These are phyloP conservation scores for Linum tenue DNA, from an alignment of 345 rosid species.

Conservation along the genomic window DNA sequence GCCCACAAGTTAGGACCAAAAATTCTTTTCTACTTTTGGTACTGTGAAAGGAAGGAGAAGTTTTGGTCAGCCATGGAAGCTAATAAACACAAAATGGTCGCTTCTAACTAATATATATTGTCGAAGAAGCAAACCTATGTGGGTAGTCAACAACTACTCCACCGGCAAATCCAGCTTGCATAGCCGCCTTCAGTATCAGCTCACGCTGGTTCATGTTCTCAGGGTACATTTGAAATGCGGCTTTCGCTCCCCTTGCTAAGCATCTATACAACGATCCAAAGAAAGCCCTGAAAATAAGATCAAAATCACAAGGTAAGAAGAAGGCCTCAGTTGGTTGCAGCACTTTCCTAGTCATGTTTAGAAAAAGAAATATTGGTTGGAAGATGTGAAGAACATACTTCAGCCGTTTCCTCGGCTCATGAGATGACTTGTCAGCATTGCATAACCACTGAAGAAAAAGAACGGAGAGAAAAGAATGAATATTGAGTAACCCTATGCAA, in stretches of 20 bases:
- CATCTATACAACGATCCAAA: conserved; percentile 75
- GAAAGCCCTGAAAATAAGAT: conserved; percentile 48
- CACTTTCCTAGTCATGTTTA: background rate
- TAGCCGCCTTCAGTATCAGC: conserved; percentile 68
- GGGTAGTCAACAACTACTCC: conserved; percentile 91
- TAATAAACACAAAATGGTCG: background rate
- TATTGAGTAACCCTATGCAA: too few relatives aligned
- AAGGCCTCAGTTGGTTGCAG: background rate
- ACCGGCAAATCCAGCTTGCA: conserved; percentile 88
- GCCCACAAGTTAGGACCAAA: conserved; percentile 77
- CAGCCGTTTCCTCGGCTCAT: conserved; percentile 74
- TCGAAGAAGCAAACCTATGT: conserved; percentile 46
- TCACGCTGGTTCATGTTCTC: conserved; percentile 75
- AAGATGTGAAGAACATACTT: conserved; percentile 40
- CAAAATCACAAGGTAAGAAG: background rate
- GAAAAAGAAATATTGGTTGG: background rate
- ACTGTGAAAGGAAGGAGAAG: conserved; percentile 27
- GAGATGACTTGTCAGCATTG: conserved; percentile 95
- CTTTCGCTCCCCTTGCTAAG: conserved; percentile 85
- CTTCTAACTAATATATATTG: background rate
- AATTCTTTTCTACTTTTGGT: conserved; percentile 76
- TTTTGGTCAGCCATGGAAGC: background rate
- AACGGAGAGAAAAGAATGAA: background rate
- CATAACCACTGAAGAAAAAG: conserved; percentile 66
- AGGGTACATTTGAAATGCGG: conserved; percentile 85